Percentiles rank a stretch among this genome's conserved stretches.
These are phyloP conservation scores for Psidium guajava DNA, from an alignment of 345 rosid genomes.

Conservation along the genomic window DNA sequence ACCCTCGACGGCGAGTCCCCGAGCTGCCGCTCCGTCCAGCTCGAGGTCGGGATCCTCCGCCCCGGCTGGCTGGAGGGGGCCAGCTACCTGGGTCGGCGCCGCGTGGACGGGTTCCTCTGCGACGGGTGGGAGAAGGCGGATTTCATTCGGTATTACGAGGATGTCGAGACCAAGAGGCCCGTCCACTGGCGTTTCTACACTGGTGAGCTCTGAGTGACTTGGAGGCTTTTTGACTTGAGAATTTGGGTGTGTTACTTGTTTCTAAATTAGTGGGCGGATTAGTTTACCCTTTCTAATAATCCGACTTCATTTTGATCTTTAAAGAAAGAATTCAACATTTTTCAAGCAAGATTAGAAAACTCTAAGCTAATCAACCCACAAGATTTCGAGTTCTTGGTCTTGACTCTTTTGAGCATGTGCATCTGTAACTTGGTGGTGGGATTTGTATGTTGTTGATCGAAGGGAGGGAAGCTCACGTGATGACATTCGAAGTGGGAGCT, in stretches of 20 bases:
- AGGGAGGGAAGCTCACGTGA: slow-evolving; percentile 59
- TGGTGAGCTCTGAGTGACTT: slow-evolving; percentile 8
- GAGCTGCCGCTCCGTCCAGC: slow-evolving; percentile 12
- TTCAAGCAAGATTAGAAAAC: not conserved
- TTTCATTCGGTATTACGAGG: slow-evolving; percentile 53
- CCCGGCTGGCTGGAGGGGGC: slow-evolving; percentile 58
- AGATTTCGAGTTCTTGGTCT: not conserved
- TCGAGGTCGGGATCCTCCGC: slow-evolving; percentile 50
- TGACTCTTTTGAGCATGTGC: not conserved
- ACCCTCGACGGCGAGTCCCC: slow-evolving; percentile 15
- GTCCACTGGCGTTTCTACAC: slow-evolving; percentile 50
- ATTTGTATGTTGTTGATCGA: not conserved
- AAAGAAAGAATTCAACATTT: not conserved
- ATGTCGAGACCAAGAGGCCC: slow-evolving; percentile 39
- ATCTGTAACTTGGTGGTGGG: not conserved
- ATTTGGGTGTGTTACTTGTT: too few species aligned
- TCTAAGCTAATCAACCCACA: not conserved
- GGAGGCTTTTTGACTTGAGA: not conserved
- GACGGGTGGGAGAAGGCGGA: slow-evolving; percentile 58
- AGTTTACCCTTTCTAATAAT: too few species aligned
- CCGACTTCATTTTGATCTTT: too few species aligned
- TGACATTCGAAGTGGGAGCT: slow-evolving; percentile 56
- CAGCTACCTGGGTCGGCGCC: slow-evolving; percentile 36
- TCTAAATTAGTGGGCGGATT: too few species aligned
- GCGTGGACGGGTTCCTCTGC: slow-evolving; percentile 42